These are phyloP conservation scores for Favolaschia claudopus DNA, from an alignment of 768 basidiomycete genomes.

Conservation along the genomic window DNA sequence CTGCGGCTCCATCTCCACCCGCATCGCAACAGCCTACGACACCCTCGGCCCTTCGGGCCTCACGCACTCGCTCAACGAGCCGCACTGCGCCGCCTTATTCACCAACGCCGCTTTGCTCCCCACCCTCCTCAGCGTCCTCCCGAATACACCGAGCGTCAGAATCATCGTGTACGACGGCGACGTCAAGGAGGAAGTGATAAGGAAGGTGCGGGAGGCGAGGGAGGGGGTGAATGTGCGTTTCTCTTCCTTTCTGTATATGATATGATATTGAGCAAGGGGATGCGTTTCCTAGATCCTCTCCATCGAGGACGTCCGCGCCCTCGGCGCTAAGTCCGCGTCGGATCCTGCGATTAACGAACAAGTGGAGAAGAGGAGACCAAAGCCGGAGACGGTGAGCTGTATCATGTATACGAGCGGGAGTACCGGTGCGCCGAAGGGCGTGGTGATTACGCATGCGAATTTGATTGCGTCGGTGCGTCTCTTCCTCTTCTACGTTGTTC, in stretches of 20 bases:
- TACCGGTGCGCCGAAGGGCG: slow-evolving; percentile 95
- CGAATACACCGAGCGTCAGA: slow-evolving; percentile 77
- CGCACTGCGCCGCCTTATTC: slow-evolving; percentile 23
- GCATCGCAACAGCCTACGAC: slow-evolving; percentile 96
- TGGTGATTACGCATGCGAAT: slow-evolving; percentile 87
- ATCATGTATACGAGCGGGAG: slow-evolving; percentile 85
- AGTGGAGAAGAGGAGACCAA: too few relatives aligned
- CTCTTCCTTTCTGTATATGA: too few relatives aligned
- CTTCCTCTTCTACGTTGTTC: too few relatives aligned
- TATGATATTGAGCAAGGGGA: too few relatives aligned
- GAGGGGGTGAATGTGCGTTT: slow-evolving; percentile 66
- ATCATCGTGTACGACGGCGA: slow-evolving; percentile 89
- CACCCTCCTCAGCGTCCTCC: slow-evolving; percentile 75
- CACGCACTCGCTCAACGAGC: slow-evolving; percentile 86
- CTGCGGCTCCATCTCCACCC: slow-evolving; percentile 77
- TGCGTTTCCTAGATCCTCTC: too few relatives aligned
- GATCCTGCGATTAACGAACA: too few relatives aligned
- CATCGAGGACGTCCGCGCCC: slow-evolving; percentile 73
- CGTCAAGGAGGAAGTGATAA: slow-evolving; percentile 57
- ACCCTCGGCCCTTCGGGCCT: slow-evolving; percentile 91
- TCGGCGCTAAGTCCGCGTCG: slow-evolving; percentile 69
- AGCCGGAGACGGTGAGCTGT: slow-evolving; percentile 51
- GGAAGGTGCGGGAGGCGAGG: slow-evolving; percentile 62
- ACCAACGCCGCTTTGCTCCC: slow-evolving; percentile 89
- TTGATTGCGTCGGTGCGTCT: slow-evolving; percentile 83